phyloP scores from a whole-genome alignment of 2,329 filamentous ascomycete genomes.

The Corinectria fuckeliana region DNA sequence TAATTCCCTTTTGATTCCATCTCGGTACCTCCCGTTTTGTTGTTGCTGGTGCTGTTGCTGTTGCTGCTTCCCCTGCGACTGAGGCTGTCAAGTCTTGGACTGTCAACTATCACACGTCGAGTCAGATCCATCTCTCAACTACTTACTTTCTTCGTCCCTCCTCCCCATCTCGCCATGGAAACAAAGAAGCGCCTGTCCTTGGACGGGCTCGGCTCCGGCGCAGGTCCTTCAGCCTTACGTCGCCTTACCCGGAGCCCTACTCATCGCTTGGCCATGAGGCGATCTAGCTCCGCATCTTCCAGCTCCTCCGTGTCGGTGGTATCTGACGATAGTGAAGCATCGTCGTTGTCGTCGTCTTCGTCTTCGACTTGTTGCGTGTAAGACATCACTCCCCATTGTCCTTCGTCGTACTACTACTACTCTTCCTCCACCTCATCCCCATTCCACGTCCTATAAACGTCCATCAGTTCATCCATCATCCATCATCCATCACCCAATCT shows the following conservation, averaged over 20 bases:
- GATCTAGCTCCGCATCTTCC: slow-evolving; percentile 41
- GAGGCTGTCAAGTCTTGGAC: neutral
- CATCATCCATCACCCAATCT: neutral
- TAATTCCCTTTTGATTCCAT: neutral
- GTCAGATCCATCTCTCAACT: neutral
- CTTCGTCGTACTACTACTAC: neutral
- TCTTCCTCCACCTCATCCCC: neutral
- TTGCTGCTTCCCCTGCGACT: neutral
- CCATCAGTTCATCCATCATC: neutral
- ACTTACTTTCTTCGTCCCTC: neutral
- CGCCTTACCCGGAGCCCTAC: slow-evolving; percentile 42
- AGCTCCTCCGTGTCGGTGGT: slow-evolving; percentile 34
- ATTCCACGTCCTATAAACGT: neutral
- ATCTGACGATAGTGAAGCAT: slow-evolving; percentile 34
- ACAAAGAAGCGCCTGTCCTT: slow-evolving; percentile 40
- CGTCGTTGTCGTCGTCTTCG: slow-evolving; percentile 27
- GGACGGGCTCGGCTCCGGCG: slow-evolving; percentile 37
- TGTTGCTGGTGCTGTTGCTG: neutral
- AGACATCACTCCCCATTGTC: slow-evolving; percentile 28
- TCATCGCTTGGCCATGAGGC: slow-evolving; percentile 42
- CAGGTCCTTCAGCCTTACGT: slow-evolving; percentile 42
- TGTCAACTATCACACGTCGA: neutral
- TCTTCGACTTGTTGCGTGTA: slow-evolving; percentile 43
- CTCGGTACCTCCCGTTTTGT: slow-evolving; percentile 3
- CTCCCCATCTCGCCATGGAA: slow-evolving; percentile 41